These are phyloP conservation scores for Dujonia santamariae DNA, from an alignment of 1,139 yeast genomes.

Conservation along the genomic window DNA sequence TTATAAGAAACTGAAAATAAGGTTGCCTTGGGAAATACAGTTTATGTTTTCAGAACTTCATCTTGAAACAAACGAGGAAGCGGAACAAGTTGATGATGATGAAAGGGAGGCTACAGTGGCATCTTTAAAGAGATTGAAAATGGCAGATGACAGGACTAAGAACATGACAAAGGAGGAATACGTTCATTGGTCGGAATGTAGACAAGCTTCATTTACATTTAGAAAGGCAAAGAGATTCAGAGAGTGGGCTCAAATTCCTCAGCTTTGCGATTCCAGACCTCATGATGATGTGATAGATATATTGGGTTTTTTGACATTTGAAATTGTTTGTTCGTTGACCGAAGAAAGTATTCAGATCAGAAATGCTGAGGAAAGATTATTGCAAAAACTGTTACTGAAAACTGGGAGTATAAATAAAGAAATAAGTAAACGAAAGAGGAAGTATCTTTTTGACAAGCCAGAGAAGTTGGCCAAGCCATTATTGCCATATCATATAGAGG, in stretches of 20 bases:
- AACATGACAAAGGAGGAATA: conserved; percentile 96
- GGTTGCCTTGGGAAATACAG: conserved; percentile 94
- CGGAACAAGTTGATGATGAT: conserved; percentile 79
- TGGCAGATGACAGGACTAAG: conserved; percentile 90
- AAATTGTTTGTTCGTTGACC: conserved; percentile 90
- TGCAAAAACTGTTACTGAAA: conserved; percentile 26
- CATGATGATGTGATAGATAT: conserved; percentile 97
- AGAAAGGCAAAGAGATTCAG: conserved; percentile 88
- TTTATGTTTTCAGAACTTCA: conserved; percentile 94
- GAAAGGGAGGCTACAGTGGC: conserved; percentile 89
- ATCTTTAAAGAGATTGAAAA: conserved; percentile 79
- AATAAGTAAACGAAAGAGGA: conserved; percentile 38
- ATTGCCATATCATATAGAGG: conserved; percentile 79
- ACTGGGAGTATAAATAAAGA: conserved; percentile 19
- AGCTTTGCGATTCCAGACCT: conserved; percentile 84
- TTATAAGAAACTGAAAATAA: conserved; percentile 73
- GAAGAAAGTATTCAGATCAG: conserved; percentile 88
- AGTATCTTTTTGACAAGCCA: conserved; percentile 84
- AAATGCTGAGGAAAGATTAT: conserved; percentile 54
- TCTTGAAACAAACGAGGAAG: conserved; percentile 74
- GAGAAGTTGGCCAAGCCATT: conserved; percentile 85
- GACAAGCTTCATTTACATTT: conserved; percentile 96
- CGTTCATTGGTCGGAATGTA: conserved; percentile 98
- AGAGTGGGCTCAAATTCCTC: conserved; percentile 93
- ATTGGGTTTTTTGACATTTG: conserved; percentile 91